A percentile compares a stretch with the other conserved stretches of the same genome.
Conservation (phyloP, 805 yeast species). For the Yarrowia bubula region DNA sequence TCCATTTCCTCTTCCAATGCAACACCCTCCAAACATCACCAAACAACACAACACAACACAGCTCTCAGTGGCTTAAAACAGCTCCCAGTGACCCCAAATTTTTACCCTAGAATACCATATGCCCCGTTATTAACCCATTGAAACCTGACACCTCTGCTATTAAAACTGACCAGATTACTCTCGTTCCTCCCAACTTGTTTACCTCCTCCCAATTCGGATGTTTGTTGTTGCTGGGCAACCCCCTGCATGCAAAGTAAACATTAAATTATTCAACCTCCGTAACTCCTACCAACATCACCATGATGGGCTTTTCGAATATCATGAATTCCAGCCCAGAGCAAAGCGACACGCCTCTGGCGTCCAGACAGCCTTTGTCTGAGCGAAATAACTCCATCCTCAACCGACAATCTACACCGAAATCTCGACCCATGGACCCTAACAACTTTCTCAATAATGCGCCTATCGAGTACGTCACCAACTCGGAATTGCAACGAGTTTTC, state of each 20-base stretch:
- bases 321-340: background rate
- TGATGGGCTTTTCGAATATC: background rate
- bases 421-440: background rate
- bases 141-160: no score
- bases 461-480: background rate
- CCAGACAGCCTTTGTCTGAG: background rate
- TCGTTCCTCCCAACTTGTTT: background rate
- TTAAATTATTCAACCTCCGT: constrained; percentile 11
- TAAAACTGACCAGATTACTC: no score
- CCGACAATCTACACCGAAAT: constrained; percentile 6
- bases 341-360: background rate
- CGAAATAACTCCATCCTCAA: background rate
- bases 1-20: no score
- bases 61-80: no score
- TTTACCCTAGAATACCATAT: no score
- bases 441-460: constrained; percentile 2
- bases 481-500: background rate
- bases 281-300: background rate
- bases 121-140: no score
- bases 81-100: no score
- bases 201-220: background rate
- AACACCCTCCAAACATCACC: no score
- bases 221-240: constrained; percentile 21
- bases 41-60: no score
- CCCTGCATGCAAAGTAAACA: constrained; percentile 24